Percentiles rank a stretch among this genome's conserved stretches.
These are phyloP conservation scores for Aquilaria sinensis DNA, from an alignment of 345 rosid genomes.

Conservation along the genomic window DNA sequence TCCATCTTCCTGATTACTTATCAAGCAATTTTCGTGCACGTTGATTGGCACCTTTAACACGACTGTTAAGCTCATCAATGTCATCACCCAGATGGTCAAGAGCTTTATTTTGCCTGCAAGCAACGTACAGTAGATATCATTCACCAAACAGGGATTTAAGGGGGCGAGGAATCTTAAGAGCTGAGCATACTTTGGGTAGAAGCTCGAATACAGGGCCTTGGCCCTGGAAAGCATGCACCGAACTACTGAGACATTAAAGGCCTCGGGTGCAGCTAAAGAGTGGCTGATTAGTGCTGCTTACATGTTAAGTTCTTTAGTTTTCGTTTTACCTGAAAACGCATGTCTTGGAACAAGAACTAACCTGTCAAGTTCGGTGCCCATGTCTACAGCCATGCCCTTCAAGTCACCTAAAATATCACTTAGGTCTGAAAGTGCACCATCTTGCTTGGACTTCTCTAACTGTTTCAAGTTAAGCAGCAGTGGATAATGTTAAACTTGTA, in stretches of 20 bases:
- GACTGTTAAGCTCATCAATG: conserved; percentile 72
- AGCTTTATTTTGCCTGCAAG: conserved; percentile 85
- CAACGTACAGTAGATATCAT: not conserved
- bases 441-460: conserved; percentile 83
- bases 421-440: conserved; percentile 75
- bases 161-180: no score
- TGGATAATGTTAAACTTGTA: not conserved
- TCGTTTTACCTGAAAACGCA: not conserved
- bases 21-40: conserved; percentile 68
- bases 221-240: no score
- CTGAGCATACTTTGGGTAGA: no score
- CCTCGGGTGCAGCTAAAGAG: no score
- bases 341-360: conserved; percentile 14
- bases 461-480: conserved; percentile 15
- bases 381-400: conserved; percentile 88
- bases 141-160: not conserved
- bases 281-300: no score
- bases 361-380: conserved; percentile 90
- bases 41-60: conserved; percentile 84
- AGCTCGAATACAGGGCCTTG: no score
- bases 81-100: conserved; percentile 72
- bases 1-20: conserved; percentile 31
- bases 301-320: not conserved
- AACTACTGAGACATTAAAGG: no score
- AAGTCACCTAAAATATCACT: conserved; percentile 79